Evolutionary conservation across 306 rosid genomes (phyloP).

Genomic region (Cicer bijugum): DNA sequence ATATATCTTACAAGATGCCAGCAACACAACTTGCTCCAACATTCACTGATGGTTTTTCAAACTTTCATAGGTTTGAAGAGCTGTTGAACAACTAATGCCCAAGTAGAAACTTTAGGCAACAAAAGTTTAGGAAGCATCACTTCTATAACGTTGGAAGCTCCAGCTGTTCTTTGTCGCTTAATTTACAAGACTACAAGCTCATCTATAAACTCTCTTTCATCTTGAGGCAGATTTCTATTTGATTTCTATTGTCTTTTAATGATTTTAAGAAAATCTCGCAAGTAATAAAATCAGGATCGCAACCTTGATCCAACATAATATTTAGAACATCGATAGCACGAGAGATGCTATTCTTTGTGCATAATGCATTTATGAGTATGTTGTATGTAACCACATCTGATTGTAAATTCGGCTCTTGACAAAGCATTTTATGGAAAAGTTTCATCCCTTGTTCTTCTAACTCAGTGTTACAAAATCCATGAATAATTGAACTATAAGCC

Average conservation of each 20-base stretch:
- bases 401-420: slow-evolving; percentile 60
- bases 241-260: slow-evolving; percentile 57
- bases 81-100: slow-evolving; percentile 68
- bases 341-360: slow-evolving; percentile 64
- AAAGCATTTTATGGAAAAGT: slow-evolving; percentile 86
- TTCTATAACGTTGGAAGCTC: slow-evolving; percentile 69
- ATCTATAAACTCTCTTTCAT: slow-evolving; percentile 82
- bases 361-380: slow-evolving; percentile 73
- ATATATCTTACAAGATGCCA: slow-evolving; percentile 44
- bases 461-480: slow-evolving; percentile 77
- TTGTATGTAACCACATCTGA: slow-evolving; percentile 86
- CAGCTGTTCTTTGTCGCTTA: slow-evolving; percentile 61
- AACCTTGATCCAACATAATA: slow-evolving; percentile 72
- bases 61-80: slow-evolving; percentile 67
- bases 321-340: slow-evolving; percentile 73
- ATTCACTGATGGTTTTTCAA: slow-evolving; percentile 55
- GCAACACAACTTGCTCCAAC: slow-evolving; percentile 65
- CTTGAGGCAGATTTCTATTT: slow-evolving; percentile 67
- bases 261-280: slow-evolving; percentile 77
- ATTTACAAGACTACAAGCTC: slow-evolving; percentile 75
- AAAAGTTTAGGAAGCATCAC: slow-evolving; percentile 73
- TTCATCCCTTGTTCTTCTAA: slow-evolving; percentile 76
- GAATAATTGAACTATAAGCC: slow-evolving; percentile 92
- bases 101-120: slow-evolving; percentile 72
- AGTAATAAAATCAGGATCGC: slow-evolving; percentile 80